Base-by-base conservation (phyloP, 352 stramenopile genomes). In the Phytophthora colocasiae region DNA sequence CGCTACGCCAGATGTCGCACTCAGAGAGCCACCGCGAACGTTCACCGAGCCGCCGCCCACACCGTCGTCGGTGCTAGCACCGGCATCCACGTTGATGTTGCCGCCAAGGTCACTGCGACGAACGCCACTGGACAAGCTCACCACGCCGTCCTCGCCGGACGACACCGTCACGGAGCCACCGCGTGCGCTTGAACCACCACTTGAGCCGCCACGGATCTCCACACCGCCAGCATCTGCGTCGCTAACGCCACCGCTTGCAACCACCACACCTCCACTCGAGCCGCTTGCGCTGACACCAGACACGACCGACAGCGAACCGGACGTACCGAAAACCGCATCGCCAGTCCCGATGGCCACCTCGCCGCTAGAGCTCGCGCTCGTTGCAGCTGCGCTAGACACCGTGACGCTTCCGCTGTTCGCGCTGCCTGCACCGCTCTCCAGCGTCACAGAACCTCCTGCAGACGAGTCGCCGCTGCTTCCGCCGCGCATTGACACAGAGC, bases 181-280 rank as follows among this genome's bases (percentile, higher is more conserved):
- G 43, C 36, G 36, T 3, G 36, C 6, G 36, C 36, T 41, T 6
- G 36, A 41, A 9, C 36, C 12, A 9, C 36, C 36, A 41, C 11
- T 7, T n/a, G 36, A 41, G 7, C 36, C 36, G n/a, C 55, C 55
- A 55, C 54, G 54, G 27, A 61, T 46, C 27, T 41, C 5, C n/a
- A 61, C 54, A n/a, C 40, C 43, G 2, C 54, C 54, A 27, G 54
- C 46, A 31, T 44, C 36, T 12, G 36, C 11, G 11, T 12, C 10
- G 36, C 36, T 17, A 41, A n/a, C 36, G 14, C 4, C 14, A 6
- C 36, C 36, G 36, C 36, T 41, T 6, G 36, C 36, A 12, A 41
- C 36, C 5, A 41, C 7, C 36, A 41, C 36, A 41, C 4, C 10
- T n/a, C 36, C 36, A n/a, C 36, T 41, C 11, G 36, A 41, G 10